Evolutionary conservation across 2,329 filamentous ascomycete species (phyloP).

Genomic region (Fusarium cicatricum): DNA sequence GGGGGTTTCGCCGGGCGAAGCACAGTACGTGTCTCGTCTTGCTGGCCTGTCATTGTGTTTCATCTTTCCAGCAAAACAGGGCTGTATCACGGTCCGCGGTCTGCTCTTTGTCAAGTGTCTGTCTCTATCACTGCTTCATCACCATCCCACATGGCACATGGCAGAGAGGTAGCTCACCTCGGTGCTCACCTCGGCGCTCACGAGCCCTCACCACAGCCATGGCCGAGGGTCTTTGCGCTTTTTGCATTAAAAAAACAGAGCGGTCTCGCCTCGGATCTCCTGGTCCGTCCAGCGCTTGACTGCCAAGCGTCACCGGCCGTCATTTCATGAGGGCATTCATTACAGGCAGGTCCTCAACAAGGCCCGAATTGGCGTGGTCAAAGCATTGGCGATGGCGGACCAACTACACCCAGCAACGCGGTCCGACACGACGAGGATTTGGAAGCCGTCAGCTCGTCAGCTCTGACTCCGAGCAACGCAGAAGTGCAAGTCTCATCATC

Average conservation of each 20-base stretch:
- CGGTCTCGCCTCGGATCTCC: slow-evolving; percentile 27
- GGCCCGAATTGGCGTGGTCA: slow-evolving; percentile 40
- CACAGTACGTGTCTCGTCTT: slow-evolving; percentile 32
- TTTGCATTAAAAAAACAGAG: slow-evolving; percentile 8
- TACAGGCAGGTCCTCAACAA: slow-evolving; percentile 24
- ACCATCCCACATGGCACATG: neutral
- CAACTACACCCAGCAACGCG: slow-evolving; percentile 28
- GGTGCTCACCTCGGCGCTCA: neutral
- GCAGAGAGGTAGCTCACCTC: neutral
- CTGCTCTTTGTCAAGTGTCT: slow-evolving; percentile 20
- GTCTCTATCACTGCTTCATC: slow-evolving; percentile 11
- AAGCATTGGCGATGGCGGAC: slow-evolving; percentile 33
- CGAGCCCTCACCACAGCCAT: neutral
- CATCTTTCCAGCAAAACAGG: slow-evolving; percentile 30
- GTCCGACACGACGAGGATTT: slow-evolving; percentile 30
- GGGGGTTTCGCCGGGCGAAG: slow-evolving; percentile 15
- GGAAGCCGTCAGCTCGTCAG: slow-evolving; percentile 34
- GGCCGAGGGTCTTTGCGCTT: neutral
- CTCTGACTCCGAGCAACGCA: slow-evolving; percentile 21
- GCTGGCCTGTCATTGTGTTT: slow-evolving; percentile 38
- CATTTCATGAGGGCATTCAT: slow-evolving; percentile 33
- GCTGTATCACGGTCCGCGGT: slow-evolving; percentile 17
- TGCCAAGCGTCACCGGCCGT: slow-evolving; percentile 32
- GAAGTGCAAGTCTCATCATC: slow-evolving; percentile 25
- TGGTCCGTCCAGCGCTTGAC: slow-evolving; percentile 14